Evolutionary conservation across 108 stramenopile genomes (phyloP), one percentile per base, ranked within the genome.

Genomic region (Cyclotella cryptica): DNA sequence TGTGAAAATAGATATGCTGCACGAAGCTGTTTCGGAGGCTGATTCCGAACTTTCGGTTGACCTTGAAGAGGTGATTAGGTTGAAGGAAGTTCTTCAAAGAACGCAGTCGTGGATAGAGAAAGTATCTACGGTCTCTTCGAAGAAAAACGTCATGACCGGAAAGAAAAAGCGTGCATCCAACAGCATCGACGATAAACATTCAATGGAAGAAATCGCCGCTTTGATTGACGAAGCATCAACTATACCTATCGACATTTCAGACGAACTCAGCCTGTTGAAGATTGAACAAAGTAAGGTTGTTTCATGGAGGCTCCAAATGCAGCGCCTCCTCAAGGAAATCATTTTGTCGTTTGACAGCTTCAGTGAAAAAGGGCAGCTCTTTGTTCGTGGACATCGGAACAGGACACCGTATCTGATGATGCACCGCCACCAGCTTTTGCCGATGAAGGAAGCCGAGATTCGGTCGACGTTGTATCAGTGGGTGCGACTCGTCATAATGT

Each of bases 1-100:
- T 28, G 58, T 82, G 35, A 80, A 71, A 51, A 62, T 86, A 9
- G 70, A 69, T 22, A 78, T 84, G 51, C 35, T 87, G 11, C 39
- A 71, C 51, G 63, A 64, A 55, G 92, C 89, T 29, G 79, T 85
- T 10, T 75, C 84, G 42, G 74, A 82, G 52, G 88, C 89, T 47
- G 80, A 74, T 43, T 58, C 84, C 39, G 86, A 88, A 53, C 53
- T 90, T 35, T 78, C 87, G 0, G 40, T 93, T 28, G 92, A 91
- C 28, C 79, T 93, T 35, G 85, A 91, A 13, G 92, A 90, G 68
- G 89, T 88, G 10, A 49, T 80, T 44, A 75, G 82, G 53, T 64
- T 93, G 67, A 72, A 83, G 53, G 67, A 69, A 47, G 28, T 89
- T 51, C 54, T 87, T 18, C 77, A 86, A 28, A 69, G 58, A 45